Percentiles rank a stretch among this genome's conserved stretches.
phyloP scores from a whole-genome alignment of 345 rosid species.

The Populus nigra region DNA sequence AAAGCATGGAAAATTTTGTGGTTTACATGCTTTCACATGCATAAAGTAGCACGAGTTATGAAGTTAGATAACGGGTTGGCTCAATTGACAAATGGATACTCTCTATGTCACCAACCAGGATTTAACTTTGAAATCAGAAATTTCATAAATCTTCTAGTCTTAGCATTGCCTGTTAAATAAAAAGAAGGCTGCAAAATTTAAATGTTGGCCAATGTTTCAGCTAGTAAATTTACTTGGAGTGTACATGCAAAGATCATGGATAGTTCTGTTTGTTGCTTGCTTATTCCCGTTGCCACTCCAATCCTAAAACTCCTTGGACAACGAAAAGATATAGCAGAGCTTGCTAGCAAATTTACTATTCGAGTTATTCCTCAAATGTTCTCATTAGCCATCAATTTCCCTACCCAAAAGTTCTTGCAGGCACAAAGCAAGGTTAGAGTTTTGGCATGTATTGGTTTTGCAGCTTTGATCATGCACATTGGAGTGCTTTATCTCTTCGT shows the following conservation, averaged over 20 bases:
- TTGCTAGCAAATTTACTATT: slow-evolving; percentile 64
- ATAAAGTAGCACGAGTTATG: too few relatives aligned
- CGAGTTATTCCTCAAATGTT: slow-evolving; percentile 90
- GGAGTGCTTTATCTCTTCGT: slow-evolving; percentile 51
- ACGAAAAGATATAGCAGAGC: slow-evolving; percentile 58
- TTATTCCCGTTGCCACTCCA: slow-evolving; percentile 60
- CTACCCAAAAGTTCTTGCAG: slow-evolving; percentile 83
- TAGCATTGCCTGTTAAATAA: too few relatives aligned
- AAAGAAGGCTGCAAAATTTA: too few relatives aligned
- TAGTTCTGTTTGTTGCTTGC: slow-evolving; percentile 67
- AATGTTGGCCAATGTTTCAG: too few relatives aligned
- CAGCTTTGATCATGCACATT: slow-evolving; percentile 50
- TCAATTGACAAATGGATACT: too few relatives aligned
- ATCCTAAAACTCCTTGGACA: slow-evolving; percentile 69
- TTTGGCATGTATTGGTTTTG: slow-evolving; percentile 81
- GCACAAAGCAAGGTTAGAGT: slow-evolving; percentile 80
- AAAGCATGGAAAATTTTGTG: too few relatives aligned
- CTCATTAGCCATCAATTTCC: slow-evolving; percentile 79
- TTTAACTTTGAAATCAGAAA: too few relatives aligned
- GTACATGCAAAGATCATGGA: slow-evolving; percentile 91
- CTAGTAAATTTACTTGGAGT: slow-evolving; percentile 57
- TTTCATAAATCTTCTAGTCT: too few relatives aligned
- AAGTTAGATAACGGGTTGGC: too few relatives aligned
- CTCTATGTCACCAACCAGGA: too few relatives aligned
- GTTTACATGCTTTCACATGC: too few relatives aligned